These are phyloP conservation scores for Pseudocercospora crystallina DNA, from an alignment of 2,329 filamentous ascomycete genomes.

Conservation along the genomic window DNA sequence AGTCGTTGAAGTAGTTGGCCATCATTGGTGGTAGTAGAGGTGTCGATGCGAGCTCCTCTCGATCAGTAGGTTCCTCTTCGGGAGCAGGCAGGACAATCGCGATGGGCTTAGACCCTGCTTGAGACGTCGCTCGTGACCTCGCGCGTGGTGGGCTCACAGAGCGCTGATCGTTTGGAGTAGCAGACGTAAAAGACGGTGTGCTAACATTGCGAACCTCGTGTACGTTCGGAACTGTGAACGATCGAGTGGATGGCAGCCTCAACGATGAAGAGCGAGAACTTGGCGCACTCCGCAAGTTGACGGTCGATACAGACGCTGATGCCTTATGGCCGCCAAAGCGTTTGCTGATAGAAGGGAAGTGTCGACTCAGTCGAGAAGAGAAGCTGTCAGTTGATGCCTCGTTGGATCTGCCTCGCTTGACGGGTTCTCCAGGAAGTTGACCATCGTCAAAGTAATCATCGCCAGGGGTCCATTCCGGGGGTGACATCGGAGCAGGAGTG, in stretches of 20 bases:
- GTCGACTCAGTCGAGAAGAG: constrained; percentile 61
- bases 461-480: constrained; percentile 33
- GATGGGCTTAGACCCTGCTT: constrained; percentile 14
- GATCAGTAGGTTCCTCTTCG: constrained; percentile 48
- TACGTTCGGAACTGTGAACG: constrained; percentile 44
- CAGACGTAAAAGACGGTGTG: constrained; percentile 28
- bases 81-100: constrained; percentile 26
- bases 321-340: constrained; percentile 55
- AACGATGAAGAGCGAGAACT: constrained; percentile 62
- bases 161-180: constrained; percentile 5
- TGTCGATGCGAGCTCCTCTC: constrained; percentile 70
- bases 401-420: constrained; percentile 58
- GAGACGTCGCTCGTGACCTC: constrained; percentile 11
- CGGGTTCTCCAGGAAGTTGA: constrained; percentile 52
- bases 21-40: constrained; percentile 82
- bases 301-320: constrained; percentile 24
- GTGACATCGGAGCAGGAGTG: constrained; percentile 4
- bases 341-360: constrained; percentile 50
- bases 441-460: constrained; percentile 62
- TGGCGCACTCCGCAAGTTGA: constrained; percentile 35
- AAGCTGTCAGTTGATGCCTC: constrained; percentile 64
- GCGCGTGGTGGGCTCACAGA: constrained; percentile 19
- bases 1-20: constrained; percentile 54
- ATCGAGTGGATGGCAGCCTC: constrained; percentile 71
- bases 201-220: constrained; percentile 38